Percentiles rank a stretch among this genome's conserved stretches.
These are phyloP conservation scores for Rhododendron mucronatum DNA, from an alignment of 148 eudicot genomes.

Conservation along the genomic window DNA sequence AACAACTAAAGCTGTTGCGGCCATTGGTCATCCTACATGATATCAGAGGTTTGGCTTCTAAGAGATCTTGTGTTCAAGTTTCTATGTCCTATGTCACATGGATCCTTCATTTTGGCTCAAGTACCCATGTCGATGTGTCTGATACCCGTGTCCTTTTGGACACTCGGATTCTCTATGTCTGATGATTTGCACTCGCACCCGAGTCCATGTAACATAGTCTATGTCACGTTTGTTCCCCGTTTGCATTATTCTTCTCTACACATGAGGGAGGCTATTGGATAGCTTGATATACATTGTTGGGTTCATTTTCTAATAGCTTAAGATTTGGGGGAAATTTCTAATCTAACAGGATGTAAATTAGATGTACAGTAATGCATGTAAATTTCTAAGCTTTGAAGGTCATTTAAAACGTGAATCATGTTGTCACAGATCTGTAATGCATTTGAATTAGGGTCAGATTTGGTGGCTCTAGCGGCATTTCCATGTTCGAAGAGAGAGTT, in stretches of 20 bases:
- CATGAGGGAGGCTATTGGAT: background rate
- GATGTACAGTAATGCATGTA: background rate
- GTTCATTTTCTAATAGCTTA: background rate
- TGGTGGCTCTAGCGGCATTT: background rate
- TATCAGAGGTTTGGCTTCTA: background rate
- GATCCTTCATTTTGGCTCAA: no score
- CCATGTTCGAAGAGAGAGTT: no score
- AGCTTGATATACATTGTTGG: background rate
- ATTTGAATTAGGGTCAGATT: background rate
- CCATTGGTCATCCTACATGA: background rate
- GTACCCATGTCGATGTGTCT: no score
- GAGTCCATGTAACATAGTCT: no score
- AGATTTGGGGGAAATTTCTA: background rate
- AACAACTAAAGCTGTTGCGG: background rate
- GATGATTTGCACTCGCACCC: no score
- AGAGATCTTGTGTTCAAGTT: background rate
- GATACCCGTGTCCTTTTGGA: no score
- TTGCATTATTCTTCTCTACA: background rate
- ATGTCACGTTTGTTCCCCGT: background rate
- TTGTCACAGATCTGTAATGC: background rate
- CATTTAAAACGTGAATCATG: background rate
- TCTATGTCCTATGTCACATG: no score
- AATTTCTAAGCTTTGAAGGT: background rate
- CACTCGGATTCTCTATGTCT: no score
- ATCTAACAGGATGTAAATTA: background rate